These are phyloP conservation scores for Sodiomyces alkalinus DNA, from an alignment of 2,329 filamentous ascomycete genomes.

Conservation along the genomic window DNA sequence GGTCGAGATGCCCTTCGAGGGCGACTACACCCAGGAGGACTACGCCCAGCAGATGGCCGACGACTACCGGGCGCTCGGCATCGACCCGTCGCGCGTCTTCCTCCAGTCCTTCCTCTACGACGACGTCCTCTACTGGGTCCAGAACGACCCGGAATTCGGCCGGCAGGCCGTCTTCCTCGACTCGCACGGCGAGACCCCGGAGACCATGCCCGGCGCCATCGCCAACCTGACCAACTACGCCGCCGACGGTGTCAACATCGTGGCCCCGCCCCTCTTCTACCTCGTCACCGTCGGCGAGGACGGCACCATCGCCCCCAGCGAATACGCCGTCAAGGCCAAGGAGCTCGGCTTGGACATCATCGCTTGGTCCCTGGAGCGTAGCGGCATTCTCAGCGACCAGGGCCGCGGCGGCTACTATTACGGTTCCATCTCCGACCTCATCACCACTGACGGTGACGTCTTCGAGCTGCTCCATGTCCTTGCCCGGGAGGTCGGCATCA, in stretches of 20 bases:
- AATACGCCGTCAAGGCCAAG: slow-evolving; percentile 46
- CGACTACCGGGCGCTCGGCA: slow-evolving; percentile 36
- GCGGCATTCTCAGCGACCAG: slow-evolving; percentile 39
- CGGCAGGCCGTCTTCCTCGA: slow-evolving; percentile 51
- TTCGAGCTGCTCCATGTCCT: slow-evolving; percentile 52
- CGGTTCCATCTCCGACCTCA: slow-evolving; percentile 33
- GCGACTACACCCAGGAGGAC: slow-evolving; percentile 46
- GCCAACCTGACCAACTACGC: slow-evolving; percentile 40
- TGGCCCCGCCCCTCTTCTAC: slow-evolving; percentile 48
- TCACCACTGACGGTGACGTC: slow-evolving; percentile 49
- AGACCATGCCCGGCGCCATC: slow-evolving; percentile 36
- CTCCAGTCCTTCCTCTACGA: slow-evolving; percentile 51
- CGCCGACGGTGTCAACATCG: slow-evolving; percentile 41
- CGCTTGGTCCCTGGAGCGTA: slow-evolving; percentile 55
- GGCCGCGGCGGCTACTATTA: slow-evolving; percentile 39
- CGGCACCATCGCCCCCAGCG: slow-evolving; percentile 43
- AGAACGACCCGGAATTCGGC: slow-evolving; percentile 43
- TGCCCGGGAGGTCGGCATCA: slow-evolving; percentile 41
- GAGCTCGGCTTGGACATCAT: slow-evolving; percentile 48
- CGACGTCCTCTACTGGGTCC: slow-evolving; percentile 53
- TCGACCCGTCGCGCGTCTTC: slow-evolving; percentile 39
- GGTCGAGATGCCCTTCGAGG: slow-evolving; percentile 55
- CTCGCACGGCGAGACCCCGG: slow-evolving; percentile 38
- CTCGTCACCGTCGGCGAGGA: slow-evolving; percentile 36
- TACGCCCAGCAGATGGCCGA: slow-evolving; percentile 52